phyloP scores from a whole-genome alignment of 108 stramenopile species.

The Licmophora abbreviata region DNA sequence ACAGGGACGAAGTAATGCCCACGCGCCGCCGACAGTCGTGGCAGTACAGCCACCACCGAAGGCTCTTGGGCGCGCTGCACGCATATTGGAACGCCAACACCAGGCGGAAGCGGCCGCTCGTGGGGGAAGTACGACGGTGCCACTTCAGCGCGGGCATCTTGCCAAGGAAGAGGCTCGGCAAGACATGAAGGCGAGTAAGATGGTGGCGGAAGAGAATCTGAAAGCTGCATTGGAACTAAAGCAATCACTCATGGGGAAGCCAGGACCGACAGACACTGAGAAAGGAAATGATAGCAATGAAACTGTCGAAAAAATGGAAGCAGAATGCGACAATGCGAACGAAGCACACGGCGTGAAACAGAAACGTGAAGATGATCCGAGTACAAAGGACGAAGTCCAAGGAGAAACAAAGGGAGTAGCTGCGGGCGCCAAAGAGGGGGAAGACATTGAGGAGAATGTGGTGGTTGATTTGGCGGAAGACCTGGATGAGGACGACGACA shows the following conservation, averaged over 20 bases:
- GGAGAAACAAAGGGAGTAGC: constrained; percentile 24
- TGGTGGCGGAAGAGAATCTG: constrained; percentile 40
- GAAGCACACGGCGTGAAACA: constrained; percentile 10
- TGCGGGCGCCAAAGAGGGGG: constrained; percentile 20
- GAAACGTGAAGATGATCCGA: too few species aligned
- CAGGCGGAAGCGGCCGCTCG: not conserved
- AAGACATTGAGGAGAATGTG: constrained; percentile 26
- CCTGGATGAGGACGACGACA: constrained; percentile 36
- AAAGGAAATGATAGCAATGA: constrained; percentile 10
- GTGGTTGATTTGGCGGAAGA: constrained; percentile 15
- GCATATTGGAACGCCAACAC: constrained; percentile 43
- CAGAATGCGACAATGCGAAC: constrained; percentile 7
- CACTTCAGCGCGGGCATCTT: constrained; percentile 27
- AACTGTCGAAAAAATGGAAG: constrained; percentile 5
- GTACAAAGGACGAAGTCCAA: constrained; percentile 25
- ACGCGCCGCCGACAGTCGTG: constrained; percentile 4
- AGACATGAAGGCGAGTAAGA: constrained; percentile 38
- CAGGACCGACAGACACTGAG: constrained; percentile 12
- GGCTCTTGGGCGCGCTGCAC: constrained; percentile 53
- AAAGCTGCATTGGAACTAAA: constrained; percentile 61
- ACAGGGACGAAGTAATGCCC: constrained; percentile 17
- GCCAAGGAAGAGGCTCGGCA: constrained; percentile 38
- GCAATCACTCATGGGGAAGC: constrained; percentile 19
- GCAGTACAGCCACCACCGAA: constrained; percentile 13
- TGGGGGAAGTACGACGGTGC: constrained; percentile 4